Evolutionary conservation across 306 rosid species (phyloP), one percentile per base, ranked within the genome.

Genomic region (Clitoria ternatea): DNA sequence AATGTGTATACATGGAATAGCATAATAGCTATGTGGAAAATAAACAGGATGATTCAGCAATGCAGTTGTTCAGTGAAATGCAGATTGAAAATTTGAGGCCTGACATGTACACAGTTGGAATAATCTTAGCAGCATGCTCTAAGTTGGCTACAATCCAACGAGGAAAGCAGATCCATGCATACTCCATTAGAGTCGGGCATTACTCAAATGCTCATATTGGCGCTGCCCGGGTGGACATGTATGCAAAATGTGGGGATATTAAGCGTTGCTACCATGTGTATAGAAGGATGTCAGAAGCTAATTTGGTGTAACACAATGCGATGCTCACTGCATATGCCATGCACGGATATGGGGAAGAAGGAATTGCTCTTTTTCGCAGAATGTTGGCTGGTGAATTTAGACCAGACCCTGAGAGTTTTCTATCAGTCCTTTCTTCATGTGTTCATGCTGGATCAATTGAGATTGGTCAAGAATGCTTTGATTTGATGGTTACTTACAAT

Each of bases 101-200:
- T 37, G 87, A 87, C 70, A 79, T 79, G 66, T 84, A 79, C 79
- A 79, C 89, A 17, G 45, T 79, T 13, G 91, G 91, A 80, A 84
- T 83, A 29, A 71, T 81, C 50, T 45, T 87, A 56, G 42, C 76
- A 9, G 89, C 87, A 13, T 87, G 91, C 63, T 77, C 91, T 23
- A 77, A 62, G 69, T 55, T 84, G 73, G 85, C 82, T 30, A 77
- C 89, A 35, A 75, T 79, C 20, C 77, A 82, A 54, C 69, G 80
- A 23, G 91, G 91, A 52, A 87, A 84, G 78, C 87, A 84, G 76
- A 80, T 77, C 42, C 91, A 87, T 63, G 91, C 85, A 15, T 60
- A 81, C 77, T 84, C 89, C 3, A 67, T 87, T 40, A 77, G 78
- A 77, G 44, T 63, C 1, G 80, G 80, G 13, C 30, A 72, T 22